Conservation (phyloP, 2,329 filamentous ascomycete species). For the Pseudogymnoascus sp. region DNA sequence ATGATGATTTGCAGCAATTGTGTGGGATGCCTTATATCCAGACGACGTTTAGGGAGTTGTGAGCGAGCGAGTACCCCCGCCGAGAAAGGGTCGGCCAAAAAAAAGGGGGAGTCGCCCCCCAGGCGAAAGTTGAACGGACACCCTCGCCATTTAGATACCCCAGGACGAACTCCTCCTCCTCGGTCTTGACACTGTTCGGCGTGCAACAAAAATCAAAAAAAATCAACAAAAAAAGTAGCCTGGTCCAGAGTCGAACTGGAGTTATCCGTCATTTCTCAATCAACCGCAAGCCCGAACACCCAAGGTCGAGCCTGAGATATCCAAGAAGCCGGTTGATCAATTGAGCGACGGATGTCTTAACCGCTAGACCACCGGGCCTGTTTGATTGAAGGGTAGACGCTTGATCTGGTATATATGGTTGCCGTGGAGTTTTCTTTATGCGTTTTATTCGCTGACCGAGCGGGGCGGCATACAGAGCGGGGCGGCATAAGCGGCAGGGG, state of each 20-base stretch:
- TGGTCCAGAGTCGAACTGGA: not conserved
- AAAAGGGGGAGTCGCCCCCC: not conserved
- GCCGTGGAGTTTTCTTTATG: not conserved
- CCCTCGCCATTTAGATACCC: not conserved
- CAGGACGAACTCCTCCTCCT: not conserved
- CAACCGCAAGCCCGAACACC: not conserved
- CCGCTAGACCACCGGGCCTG: not conserved
- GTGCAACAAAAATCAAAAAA: not conserved
- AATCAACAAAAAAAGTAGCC: not conserved
- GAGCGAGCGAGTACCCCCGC: no score
- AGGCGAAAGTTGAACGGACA: not conserved
- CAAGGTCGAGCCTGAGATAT: not conserved
- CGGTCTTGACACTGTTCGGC: not conserved
- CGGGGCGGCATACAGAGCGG: not conserved
- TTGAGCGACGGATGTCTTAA: not conserved
- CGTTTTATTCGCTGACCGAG: no score
- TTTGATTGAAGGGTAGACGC: not conserved
- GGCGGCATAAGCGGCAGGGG: not conserved
- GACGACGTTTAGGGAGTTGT: slow-evolving; percentile 1
- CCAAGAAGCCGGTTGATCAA: not conserved
- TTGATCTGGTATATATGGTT: not conserved
- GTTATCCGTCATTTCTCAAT: not conserved
- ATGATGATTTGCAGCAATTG: slow-evolving; percentile 23
- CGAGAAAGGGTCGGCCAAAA: not conserved
- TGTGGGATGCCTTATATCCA: slow-evolving; percentile 19